Conservation (phyloP, 352 stramenopile genomes). For the Phytophthora sansomeana region DNA sequence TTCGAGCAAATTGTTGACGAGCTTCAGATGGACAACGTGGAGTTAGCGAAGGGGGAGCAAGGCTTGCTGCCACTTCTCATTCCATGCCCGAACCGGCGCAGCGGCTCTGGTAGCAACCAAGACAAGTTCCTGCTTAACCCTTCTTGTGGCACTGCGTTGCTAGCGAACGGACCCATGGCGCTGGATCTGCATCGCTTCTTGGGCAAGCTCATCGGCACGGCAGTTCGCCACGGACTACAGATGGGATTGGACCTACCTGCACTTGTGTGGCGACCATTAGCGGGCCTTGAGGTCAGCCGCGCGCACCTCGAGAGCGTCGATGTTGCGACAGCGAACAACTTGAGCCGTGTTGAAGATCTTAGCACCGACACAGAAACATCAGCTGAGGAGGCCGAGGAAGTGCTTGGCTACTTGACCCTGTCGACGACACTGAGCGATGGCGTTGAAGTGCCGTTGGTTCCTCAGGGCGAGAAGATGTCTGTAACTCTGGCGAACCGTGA, state of each 20-base stretch:
- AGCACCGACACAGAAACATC: constrained; percentile 27
- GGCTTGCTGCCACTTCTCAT: constrained; percentile 89
- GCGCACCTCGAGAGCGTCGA: constrained; percentile 86
- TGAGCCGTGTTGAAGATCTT: constrained; percentile 74
- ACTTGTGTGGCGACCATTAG: constrained; percentile 88
- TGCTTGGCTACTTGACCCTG: constrained; percentile 79
- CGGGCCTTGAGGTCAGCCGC: constrained; percentile 77
- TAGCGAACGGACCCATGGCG: constrained; percentile 89
- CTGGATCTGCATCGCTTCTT: constrained; percentile 96
- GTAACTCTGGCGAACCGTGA: constrained; percentile 72
- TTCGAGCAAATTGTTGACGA: constrained; percentile 98
- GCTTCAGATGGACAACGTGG: constrained; percentile 92
- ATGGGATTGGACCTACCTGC: constrained; percentile 93
- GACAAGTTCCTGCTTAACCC: constrained; percentile 94
- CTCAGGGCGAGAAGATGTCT: constrained; percentile 72
- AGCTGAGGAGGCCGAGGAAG: constrained; percentile 48
- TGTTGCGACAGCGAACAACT: constrained; percentile 73
- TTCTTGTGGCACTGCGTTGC: constrained; percentile 79
- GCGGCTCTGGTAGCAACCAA: constrained; percentile 89
- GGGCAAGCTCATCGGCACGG: constrained; percentile 96
- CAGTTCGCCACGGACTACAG: constrained; percentile 95
- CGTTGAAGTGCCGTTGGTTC: constrained; percentile 69
- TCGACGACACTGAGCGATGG: constrained; percentile 86
- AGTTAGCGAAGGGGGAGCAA: constrained; percentile 86
- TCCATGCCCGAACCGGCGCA: constrained; percentile 89